Evolutionary conservation across 2,329 filamentous ascomycete species (phyloP), one percentile per base, ranked within the genome.

Genomic region (Colletotrichum sp.): DNA sequence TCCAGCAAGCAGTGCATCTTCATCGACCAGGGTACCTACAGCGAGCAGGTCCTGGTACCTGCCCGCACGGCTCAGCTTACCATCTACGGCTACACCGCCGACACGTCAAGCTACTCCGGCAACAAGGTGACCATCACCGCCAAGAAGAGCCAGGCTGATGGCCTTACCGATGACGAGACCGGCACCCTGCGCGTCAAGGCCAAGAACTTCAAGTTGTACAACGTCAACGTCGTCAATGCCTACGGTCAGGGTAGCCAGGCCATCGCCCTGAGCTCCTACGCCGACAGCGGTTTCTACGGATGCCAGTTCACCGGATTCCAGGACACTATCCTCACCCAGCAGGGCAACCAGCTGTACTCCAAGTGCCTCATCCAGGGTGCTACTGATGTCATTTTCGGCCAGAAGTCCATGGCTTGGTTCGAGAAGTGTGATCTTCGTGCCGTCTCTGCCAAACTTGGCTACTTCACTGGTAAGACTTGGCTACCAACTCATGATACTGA

Each of bases 21-120:
- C 84, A 90, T 94, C 82, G 92, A 90, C 43, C 93, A 93, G 2
- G 91, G 91, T 3, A 92, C 89, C 21, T 93, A 92, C 84, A 84
- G 83, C 26, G 91, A 92, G 81, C 91, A 92, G 79, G 90, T 93
- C 38, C 89, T 88, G 74, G 86, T 93, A 24, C 81, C 86, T 8
- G 80, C 82, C 1, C 86, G 90, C 69, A 85, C 83, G 5, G 89
- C 88, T 3, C 83, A 87, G n/a, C 84, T 92, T 48, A 88, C 89
- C 30, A 87, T 92, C 75, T 86, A 84, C 83, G 92, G 93, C 21
- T 90, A 90, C 79, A 93, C 92, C 2, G 81, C 83, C 34, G 86
- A 90, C 76, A 88, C 88, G 6, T 82, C 85, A 12, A 83, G 84
- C 18, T 93, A 93, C 81, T 78, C 83, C 3, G 83, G 83, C 71